These are phyloP conservation scores for Hansenula sp. DNA, from an alignment of 1,139 yeast genomes.

Conservation along the genomic window DNA sequence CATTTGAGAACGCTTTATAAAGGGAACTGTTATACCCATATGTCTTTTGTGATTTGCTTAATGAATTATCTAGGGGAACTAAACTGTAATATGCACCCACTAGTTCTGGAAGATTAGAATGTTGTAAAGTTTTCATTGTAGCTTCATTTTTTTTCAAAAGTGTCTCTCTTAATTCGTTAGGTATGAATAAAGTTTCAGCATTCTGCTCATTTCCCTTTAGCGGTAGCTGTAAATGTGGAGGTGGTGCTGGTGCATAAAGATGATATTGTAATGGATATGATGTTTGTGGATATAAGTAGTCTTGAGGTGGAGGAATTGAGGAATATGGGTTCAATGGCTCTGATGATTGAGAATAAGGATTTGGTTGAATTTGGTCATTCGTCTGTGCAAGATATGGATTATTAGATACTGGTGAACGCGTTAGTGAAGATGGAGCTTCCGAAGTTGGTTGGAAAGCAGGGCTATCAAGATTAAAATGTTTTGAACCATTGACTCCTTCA, in stretches of 20 bases:
- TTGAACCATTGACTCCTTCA: not conserved
- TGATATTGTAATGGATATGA: slow-evolving; percentile 76
- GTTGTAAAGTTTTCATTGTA: slow-evolving; percentile 62
- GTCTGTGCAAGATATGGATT: slow-evolving; percentile 6
- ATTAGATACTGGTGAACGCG: slow-evolving; percentile 6
- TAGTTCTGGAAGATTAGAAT: slow-evolving; percentile 63
- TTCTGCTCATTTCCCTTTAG: slow-evolving; percentile 67
- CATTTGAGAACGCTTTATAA: slow-evolving; percentile 76
- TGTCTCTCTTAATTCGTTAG: slow-evolving; percentile 66
- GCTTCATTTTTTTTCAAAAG: slow-evolving; percentile 78
- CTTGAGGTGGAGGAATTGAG: slow-evolving; percentile 16
- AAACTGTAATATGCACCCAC: slow-evolving; percentile 84
- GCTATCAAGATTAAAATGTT: slow-evolving; percentile 30
- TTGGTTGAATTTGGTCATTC: not conserved
- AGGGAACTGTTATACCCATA: slow-evolving; percentile 62
- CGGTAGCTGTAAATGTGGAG: slow-evolving; percentile 61
- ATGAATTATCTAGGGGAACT: slow-evolving; percentile 69
- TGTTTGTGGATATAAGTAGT: slow-evolving; percentile 15
- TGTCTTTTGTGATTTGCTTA: slow-evolving; percentile 46
- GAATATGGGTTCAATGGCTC: not conserved
- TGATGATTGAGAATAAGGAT: not conserved
- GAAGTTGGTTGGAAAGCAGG: slow-evolving; percentile 30
- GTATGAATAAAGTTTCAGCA: slow-evolving; percentile 65
- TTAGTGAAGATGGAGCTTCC: slow-evolving; percentile 2
- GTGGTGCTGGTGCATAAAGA: slow-evolving; percentile 85